Conservation (phyloP, 1,139 yeast species). For the Magnusiomyces ingens region DNA sequence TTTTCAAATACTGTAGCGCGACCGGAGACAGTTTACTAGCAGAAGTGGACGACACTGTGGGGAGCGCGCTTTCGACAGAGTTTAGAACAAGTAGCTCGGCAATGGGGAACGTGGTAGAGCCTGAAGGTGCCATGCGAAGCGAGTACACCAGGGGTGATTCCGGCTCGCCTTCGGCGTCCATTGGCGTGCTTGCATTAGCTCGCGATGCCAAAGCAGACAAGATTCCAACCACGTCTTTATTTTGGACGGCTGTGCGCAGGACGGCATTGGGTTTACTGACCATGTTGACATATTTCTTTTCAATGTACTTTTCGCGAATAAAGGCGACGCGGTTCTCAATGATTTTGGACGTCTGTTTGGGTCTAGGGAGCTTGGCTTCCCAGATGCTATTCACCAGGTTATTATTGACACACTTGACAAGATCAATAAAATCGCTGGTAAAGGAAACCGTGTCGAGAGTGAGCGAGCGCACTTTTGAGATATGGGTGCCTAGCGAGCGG, state of each 20-base stretch:
- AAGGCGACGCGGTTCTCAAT: constrained; percentile 33
- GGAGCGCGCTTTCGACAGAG: constrained; percentile 41
- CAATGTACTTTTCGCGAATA: constrained; percentile 39
- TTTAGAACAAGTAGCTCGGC: constrained; percentile 68
- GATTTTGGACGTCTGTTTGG: constrained; percentile 35
- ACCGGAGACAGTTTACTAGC: no score
- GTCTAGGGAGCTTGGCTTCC: constrained; percentile 42
- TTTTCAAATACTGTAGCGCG: no score
- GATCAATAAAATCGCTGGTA: constrained; percentile 53
- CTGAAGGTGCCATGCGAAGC: constrained; percentile 23
- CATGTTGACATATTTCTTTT: constrained; percentile 33
- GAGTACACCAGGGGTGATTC: constrained; percentile 30
- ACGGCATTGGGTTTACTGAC: constrained; percentile 33
- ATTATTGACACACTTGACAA: constrained; percentile 59
- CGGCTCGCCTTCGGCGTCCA: constrained; percentile 17
- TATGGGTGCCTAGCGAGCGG: constrained; percentile 64
- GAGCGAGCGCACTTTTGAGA: constrained; percentile 72
- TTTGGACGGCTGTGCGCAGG: constrained; percentile 32
- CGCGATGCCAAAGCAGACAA: constrained; percentile 37
- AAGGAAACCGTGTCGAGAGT: constrained; percentile 67
- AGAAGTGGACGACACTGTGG: constrained; percentile 18
- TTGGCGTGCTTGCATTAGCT: constrained; percentile 33
- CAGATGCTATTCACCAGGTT: constrained; percentile 52
- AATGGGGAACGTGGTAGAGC: constrained; percentile 45
- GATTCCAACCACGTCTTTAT: constrained; percentile 29